phyloP scores from a whole-genome alignment of 306 rosid genomes.

The Prinsepia uniflora region DNA sequence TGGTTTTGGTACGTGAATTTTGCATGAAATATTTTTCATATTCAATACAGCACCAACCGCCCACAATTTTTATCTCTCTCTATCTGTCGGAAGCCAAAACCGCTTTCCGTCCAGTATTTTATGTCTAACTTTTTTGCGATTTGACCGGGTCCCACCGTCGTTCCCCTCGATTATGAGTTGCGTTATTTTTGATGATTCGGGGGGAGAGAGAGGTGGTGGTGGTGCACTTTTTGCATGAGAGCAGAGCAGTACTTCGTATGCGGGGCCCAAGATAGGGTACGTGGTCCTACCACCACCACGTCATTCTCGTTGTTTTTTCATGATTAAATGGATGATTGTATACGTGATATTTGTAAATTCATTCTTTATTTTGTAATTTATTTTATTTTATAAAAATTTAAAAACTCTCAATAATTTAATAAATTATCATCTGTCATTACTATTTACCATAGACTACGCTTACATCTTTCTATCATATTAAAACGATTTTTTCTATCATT shows the following conservation, averaged over 20 bases:
- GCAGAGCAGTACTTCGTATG: neutral
- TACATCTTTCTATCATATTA: too few relatives aligned
- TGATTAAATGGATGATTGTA: too few relatives aligned
- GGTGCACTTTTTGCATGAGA: neutral
- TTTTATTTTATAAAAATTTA: too few relatives aligned
- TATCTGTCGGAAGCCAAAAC: neutral
- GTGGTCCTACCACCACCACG: neutral
- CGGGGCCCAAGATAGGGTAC: neutral
- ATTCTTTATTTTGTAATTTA: too few relatives aligned
- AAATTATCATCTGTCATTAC: too few relatives aligned
- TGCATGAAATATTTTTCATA: neutral
- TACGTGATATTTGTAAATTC: too few relatives aligned
- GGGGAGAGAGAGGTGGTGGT: too few relatives aligned
- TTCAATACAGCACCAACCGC: neutral
- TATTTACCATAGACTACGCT: too few relatives aligned
- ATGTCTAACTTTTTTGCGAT: neutral
- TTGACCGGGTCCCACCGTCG: neutral
- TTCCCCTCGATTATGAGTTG: neutral
- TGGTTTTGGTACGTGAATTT: neutral
- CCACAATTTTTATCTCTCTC: neutral
- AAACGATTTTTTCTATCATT: too few relatives aligned
- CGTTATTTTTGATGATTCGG: too few relatives aligned
- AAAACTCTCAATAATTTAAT: too few relatives aligned
- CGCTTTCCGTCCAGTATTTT: neutral
- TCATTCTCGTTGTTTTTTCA: neutral